Percentiles rank a stretch among this genome's conserved stretches.
Conservation (phyloP, 768 basidiomycete genomes). For the Podaxis rugospora region DNA sequence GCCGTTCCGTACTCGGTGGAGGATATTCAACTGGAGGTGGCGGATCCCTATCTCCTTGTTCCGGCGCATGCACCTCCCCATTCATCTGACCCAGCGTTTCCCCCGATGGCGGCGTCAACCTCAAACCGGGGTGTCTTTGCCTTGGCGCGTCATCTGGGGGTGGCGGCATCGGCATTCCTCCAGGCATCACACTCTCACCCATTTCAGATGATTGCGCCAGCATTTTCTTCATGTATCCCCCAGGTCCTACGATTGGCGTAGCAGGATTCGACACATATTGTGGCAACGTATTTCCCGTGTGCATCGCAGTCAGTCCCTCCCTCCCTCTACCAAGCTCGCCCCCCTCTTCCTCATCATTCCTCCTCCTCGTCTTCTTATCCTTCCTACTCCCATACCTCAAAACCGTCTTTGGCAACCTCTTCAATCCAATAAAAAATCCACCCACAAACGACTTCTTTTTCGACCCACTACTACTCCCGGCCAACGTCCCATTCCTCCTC, state of each 20-base stretch:
- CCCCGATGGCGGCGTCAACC: slow-evolving; percentile 1
- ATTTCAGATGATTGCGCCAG: neutral
- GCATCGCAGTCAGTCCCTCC: neutral
- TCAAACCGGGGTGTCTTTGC: neutral
- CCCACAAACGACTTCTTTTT: slow-evolving; percentile 9
- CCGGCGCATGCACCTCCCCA: neutral
- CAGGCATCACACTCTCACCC: slow-evolving; percentile 2
- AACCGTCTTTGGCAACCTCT: slow-evolving; percentile 8
- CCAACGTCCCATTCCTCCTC: neutral
- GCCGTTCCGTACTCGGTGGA: neutral
- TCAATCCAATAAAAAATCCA: slow-evolving; percentile 4
- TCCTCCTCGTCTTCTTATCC: neutral
- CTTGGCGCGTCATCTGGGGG: neutral
- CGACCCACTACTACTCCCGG: neutral
- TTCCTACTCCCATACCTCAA: slow-evolving; percentile 7
- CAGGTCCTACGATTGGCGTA: slow-evolving; percentile 1
- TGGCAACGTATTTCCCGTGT: neutral
- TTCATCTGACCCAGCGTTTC: slow-evolving; percentile 6
- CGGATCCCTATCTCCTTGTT: neutral
- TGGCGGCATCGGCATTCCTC: neutral
- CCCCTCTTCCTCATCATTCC: neutral
- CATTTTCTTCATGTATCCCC: neutral
- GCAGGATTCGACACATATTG: slow-evolving; percentile 5
- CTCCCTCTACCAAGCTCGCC: neutral
- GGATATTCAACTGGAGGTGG: slow-evolving; percentile 1